Base-by-base conservation (phyloP, 2,329 filamentous ascomycete species). In the Parastagonospora avenae region DNA sequence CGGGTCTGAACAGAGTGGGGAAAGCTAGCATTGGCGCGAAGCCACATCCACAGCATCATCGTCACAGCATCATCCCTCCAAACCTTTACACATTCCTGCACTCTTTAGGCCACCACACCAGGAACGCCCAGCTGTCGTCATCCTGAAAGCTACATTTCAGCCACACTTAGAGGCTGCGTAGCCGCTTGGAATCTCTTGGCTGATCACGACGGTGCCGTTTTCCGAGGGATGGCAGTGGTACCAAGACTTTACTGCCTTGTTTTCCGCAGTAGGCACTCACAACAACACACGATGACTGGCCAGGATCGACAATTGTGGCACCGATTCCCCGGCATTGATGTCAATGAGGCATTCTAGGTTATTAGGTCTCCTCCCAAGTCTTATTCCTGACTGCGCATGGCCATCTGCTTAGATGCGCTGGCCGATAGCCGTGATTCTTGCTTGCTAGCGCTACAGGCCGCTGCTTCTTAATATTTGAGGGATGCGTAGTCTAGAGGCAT, bases 231-330 rank as follows among this genome's bases (percentile, higher is more conserved):
- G 19, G 19, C 19, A 24, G 19, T 24, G 29, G 12, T 24, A 14
- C 29, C 32, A 41, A 44, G 41, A 45, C 30, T 19, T 24, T 10
- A 9, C 8, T 50, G 40, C 47, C 41, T 38, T 45, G 41, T 50
- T 50, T 50, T 36, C 19, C 19, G 27, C 33, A 15, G 15, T 24
- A 24, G 19, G 19, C 19, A 24, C 19, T 24, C 19, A 24, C 3
- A 24, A 24, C 19, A 24, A 24, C 19, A 24, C 19, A 24, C 19
- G 19, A 24, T 24, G 19, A 24, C 19, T 24, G 19, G 19, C 19
- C 19, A 24, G 19, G 19, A 24, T 24, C 19, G 19, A 24, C 19
- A 24, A 16, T 10, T 37, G 14, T 37, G 14, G 35, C 35, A 37
- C 35, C 14, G 14, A 16, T 37, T 14, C 6, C 19, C 19, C 19